A percentile compares a stretch with the other conserved stretches of the same genome.
These are phyloP conservation scores for Populus euphratica DNA, from an alignment of 345 rosid species.

Conservation along the genomic window DNA sequence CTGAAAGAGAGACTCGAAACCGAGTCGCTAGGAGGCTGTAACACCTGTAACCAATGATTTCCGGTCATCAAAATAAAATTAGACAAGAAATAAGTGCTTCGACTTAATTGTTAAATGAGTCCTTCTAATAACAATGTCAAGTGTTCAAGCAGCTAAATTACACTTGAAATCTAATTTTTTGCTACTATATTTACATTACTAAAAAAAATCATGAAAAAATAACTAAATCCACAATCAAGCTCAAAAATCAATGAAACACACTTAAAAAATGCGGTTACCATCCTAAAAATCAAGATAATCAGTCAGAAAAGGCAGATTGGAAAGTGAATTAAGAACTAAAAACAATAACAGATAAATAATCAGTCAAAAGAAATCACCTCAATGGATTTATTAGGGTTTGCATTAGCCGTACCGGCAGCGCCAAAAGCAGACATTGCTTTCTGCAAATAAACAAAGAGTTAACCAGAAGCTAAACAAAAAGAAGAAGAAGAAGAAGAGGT, in stretches of 20 bases:
- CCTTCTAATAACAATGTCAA: neutral
- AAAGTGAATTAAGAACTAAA: neutral
- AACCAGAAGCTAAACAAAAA: neutral
- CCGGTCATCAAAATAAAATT: neutral
- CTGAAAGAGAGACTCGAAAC: constrained; percentile 89
- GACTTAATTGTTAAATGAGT: neutral
- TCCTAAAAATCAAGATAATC: neutral
- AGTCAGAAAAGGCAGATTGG: neutral
- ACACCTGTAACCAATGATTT: constrained; percentile 43
- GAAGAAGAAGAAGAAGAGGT: neutral
- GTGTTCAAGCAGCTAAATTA: neutral
- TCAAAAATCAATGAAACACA: too few species aligned
- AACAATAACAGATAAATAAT: neutral
- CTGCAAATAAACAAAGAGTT: neutral
- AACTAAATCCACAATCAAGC: neutral
- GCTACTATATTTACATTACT: neutral
- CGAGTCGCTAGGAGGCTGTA: constrained; percentile 81
- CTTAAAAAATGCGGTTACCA: neutral
- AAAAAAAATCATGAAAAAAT: too few species aligned
- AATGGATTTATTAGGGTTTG: constrained; percentile 75
- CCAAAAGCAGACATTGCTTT: constrained; percentile 58
- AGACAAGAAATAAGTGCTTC: neutral
- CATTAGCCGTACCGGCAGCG: constrained; percentile 37
- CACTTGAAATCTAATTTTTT: neutral
- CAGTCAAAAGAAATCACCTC: constrained; percentile 40